Evolutionary conservation across 768 basidiomycete genomes (phyloP).

Genomic region (Exidia glandulosa): DNA sequence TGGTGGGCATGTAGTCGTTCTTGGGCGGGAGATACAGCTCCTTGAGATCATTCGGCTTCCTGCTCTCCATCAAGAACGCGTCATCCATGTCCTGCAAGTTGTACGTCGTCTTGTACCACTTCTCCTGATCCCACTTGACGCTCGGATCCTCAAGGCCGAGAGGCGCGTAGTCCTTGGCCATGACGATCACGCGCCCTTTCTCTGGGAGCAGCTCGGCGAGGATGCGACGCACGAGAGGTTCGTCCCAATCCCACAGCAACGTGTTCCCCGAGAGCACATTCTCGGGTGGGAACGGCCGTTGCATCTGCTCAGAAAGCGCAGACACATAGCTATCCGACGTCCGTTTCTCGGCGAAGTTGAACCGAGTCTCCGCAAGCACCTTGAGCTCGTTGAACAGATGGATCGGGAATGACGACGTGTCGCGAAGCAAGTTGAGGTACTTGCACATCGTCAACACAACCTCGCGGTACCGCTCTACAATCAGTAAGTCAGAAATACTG

Average conservation of each 20-base stretch:
- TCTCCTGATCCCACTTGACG: conserved; percentile 58
- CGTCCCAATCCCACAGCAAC: conserved; percentile 65
- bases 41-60: conserved; percentile 43
- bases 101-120: conserved; percentile 90
- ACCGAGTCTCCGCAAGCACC: conserved; percentile 58
- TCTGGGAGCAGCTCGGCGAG: conserved; percentile 48
- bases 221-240: conserved; percentile 47
- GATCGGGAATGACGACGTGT: conserved; percentile 39
- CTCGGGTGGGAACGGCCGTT: conserved; percentile 73
- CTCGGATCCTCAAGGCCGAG: conserved; percentile 25
- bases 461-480: conserved; percentile 60
- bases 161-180: conserved; percentile 60
- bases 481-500: conserved; percentile 1
- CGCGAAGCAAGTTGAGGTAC: conserved; percentile 61
- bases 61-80: conserved; percentile 47
- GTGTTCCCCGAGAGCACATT: conserved; percentile 60
- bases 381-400: conserved; percentile 71
- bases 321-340: conserved; percentile 72
- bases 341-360: conserved; percentile 80
- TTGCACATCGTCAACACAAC: conserved; percentile 65
- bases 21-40: conserved; percentile 72
- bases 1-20: conserved; percentile 85
- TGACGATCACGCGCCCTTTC: conserved; percentile 60
- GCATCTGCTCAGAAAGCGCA: conserved; percentile 61
- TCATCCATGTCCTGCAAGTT: conserved; percentile 57